These are phyloP conservation scores for Dioscorea dumetorum DNA, from an alignment of 106 monocot species.

Conservation along the genomic window DNA sequence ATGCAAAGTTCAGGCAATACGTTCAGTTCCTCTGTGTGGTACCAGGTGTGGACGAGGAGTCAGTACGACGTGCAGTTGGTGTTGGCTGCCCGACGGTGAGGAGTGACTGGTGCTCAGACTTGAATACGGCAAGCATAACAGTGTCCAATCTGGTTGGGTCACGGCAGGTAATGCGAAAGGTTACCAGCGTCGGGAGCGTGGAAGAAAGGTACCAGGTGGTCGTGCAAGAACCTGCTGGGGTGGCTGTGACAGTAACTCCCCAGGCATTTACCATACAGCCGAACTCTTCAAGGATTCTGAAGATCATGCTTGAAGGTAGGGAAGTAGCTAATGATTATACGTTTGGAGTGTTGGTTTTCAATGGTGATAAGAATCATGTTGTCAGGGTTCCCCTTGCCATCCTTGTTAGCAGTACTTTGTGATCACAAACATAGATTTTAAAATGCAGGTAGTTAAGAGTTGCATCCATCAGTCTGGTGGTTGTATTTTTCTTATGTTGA, in stretches of 20 bases:
- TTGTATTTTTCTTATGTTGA: too few relatives aligned
- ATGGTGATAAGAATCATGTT: constrained; percentile 46
- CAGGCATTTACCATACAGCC: constrained; percentile 29
- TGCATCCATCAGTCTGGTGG: too few relatives aligned
- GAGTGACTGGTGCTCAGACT: constrained; percentile 51
- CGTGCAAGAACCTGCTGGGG: constrained; percentile 44
- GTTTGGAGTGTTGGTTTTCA: constrained; percentile 55
- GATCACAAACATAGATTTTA: background rate
- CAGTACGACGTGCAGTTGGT: constrained; percentile 49
- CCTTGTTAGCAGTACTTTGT: constrained; percentile 32
- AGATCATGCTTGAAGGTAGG: constrained; percentile 34
- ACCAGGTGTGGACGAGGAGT: constrained; percentile 47
- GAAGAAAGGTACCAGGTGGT: constrained; percentile 43
- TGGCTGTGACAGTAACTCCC: constrained; percentile 42
- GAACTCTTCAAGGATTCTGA: constrained; percentile 25
- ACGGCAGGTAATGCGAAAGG: constrained; percentile 45
- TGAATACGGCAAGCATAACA: constrained; percentile 62
- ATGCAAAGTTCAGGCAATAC: constrained; percentile 38
- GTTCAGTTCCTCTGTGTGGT: constrained; percentile 62
- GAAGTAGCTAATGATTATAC: constrained; percentile 27
- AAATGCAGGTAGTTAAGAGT: too few relatives aligned
- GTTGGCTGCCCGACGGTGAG: constrained; percentile 28
- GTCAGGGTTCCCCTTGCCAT: constrained; percentile 61
- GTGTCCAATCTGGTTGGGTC: constrained; percentile 50
- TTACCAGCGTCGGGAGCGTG: constrained; percentile 32